Base-by-base conservation (phyloP, 2,329 filamentous ascomycete genomes). In the Xylaria multiplex region DNA sequence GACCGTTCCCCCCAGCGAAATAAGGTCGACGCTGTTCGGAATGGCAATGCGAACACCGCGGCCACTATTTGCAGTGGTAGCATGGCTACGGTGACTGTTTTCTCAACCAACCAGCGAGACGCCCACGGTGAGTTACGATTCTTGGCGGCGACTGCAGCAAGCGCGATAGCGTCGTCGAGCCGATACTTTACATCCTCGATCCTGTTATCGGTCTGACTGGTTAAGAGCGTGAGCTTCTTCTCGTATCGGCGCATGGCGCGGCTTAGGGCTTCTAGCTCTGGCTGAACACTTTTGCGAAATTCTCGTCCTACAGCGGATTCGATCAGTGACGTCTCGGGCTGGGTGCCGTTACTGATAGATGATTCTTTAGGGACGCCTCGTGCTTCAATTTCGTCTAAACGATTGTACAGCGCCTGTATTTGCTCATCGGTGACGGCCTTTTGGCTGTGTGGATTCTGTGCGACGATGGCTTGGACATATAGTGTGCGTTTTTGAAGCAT, bases 211-310 rank as follows among this genome's bases (percentile, higher is more conserved):
- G 90, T 92, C 74, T 95, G 90, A 61, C 91, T 85, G 9, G 91
- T 86, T 32, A 93, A 86, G 7, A 94, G 83, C 0, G 90, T 90
- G 4, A 91, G 89, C 73, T 93, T 92, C 80, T 97, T 97, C 81
- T 98, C 95, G 73, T 97, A 97, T 42, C 93, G 89, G 22, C 95
- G 87, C 50, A 98, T 91, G 3, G 95, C 94, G 54, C 95, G 90
- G 72, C 93, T 96, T 37, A 98, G 82, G 0, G 93, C 92, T 73
- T 97, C 94, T 6, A 98, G 84, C 65, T 97, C 93, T 0, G 93
- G 90, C 70, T 93, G 91, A 11, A 95, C 83, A 32, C 83, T 81
- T 66, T 87, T 87, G 48, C 88, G 86, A 13, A 92, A 84, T 65
- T 92, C 89, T 5, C 81, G 83, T 53, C 83, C 79, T 43, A 86